Conservation (phyloP, 352 stramenopile species). For the Pythium oligandrum region DNA sequence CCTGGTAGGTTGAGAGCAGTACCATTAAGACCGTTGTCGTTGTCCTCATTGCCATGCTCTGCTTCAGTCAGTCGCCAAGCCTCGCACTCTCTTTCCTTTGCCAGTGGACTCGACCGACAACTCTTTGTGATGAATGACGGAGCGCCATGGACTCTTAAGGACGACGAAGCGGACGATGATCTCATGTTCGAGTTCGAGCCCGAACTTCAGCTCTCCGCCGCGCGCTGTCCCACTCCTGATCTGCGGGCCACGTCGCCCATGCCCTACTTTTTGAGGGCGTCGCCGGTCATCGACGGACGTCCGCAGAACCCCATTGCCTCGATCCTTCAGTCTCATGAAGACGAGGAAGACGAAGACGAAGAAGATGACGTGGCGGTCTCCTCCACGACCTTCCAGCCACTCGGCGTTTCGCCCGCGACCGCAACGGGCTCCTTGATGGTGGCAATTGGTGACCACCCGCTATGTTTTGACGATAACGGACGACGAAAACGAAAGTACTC, state of each 20-base stretch:
- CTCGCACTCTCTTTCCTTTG: too few species aligned
- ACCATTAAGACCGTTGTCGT: too few species aligned
- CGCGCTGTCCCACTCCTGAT: too few species aligned
- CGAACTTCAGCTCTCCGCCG: slow-evolving; percentile 8
- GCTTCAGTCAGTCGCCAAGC: too few species aligned
- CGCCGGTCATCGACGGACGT: slow-evolving; percentile 1
- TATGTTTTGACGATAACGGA: slow-evolving; percentile 28
- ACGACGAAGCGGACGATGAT: slow-evolving; percentile 48
- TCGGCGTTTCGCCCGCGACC: slow-evolving; percentile 7
- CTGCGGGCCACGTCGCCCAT: too few species aligned
- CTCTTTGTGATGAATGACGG: too few species aligned
- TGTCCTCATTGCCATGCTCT: too few species aligned
- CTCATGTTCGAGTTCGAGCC: slow-evolving; percentile 73
- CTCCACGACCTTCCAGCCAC: slow-evolving; percentile 13
- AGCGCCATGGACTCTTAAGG: slow-evolving; percentile 1
- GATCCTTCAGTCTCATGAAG: slow-evolving; percentile 15
- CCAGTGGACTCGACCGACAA: too few species aligned
- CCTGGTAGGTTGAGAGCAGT: too few species aligned
- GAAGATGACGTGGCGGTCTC: slow-evolving; percentile 14
- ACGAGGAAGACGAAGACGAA: slow-evolving; percentile 9
- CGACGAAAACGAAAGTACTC: slow-evolving; percentile 55
- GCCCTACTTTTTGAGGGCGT: too few species aligned
- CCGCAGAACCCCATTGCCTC: slow-evolving; percentile 41
- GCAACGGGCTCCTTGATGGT: slow-evolving; percentile 11
- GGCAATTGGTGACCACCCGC: slow-evolving; percentile 8